Conservation (phyloP, 768 basidiomycete genomes). For the Ephemerocybe angulata region DNA sequence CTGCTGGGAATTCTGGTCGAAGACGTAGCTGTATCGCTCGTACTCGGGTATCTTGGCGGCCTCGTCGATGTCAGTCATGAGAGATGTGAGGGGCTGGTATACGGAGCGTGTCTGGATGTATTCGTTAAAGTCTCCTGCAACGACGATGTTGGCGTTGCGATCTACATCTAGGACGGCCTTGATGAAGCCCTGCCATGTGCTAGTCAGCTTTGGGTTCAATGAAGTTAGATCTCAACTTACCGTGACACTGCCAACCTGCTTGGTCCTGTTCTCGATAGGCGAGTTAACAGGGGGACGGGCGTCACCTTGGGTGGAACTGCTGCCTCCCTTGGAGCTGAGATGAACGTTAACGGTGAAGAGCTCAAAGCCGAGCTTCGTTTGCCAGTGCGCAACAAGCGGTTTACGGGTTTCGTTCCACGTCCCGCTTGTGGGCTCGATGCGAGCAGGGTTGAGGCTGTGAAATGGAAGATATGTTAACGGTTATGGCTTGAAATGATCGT, state of each 20-base stretch:
- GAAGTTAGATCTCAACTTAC: conserved; percentile 28
- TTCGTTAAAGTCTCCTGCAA: conserved; percentile 64
- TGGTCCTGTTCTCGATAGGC: conserved; percentile 42
- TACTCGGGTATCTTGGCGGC: conserved; percentile 41
- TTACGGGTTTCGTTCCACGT: conserved; percentile 58
- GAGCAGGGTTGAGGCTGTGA: conserved; percentile 57
- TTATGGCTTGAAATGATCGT: background rate
- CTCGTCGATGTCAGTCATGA: conserved; percentile 50
- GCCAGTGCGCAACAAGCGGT: conserved; percentile 57
- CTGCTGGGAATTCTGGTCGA: conserved; percentile 55
- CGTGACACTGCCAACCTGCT: conserved; percentile 48
- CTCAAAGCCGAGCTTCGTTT: conserved; percentile 37
- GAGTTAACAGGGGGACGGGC: conserved; percentile 58
- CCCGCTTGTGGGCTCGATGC: conserved; percentile 52
- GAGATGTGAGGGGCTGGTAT: conserved; percentile 37
- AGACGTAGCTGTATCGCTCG: conserved; percentile 61
- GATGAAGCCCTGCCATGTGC: conserved; percentile 42
- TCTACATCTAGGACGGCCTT: conserved; percentile 39
- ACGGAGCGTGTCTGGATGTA: conserved; percentile 51
- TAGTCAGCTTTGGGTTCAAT: background rate
- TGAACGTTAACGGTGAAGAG: conserved; percentile 63
- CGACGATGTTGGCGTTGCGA: conserved; percentile 44
- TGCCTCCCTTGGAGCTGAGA: conserved; percentile 54
- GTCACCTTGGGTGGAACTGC: conserved; percentile 51
- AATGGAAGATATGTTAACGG: background rate